Evolutionary conservation across 331 rosid genomes (phyloP).

Genomic region (Quercus lobata): DNA sequence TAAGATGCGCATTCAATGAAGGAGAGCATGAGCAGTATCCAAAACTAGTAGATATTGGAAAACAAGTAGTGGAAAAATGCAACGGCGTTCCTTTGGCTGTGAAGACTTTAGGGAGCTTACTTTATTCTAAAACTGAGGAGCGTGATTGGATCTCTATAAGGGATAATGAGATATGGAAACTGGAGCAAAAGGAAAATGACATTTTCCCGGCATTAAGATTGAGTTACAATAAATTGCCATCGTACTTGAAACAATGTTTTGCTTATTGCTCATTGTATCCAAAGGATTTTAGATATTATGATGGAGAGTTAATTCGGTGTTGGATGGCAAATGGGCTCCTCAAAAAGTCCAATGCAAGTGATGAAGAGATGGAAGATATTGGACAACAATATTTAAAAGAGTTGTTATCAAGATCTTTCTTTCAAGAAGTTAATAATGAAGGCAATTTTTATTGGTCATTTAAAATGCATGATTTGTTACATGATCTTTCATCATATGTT

Average conservation of each 20-base stretch:
- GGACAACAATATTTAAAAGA: constrained; percentile 3
- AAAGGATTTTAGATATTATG: background rate
- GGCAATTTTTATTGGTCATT: background rate
- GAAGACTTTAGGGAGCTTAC: constrained; percentile 26
- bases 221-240: constrained; percentile 26
- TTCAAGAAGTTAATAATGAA: background rate
- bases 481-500: constrained; percentile 16
- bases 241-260: constrained; percentile 17
- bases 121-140: background rate
- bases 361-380: background rate
- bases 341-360: background rate
- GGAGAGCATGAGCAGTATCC: no score
- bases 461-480: constrained; percentile 20
- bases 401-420: constrained; percentile 19
- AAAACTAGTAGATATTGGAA: no score
- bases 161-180: constrained; percentile 12
- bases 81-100: constrained; percentile 27
- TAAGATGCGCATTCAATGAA: no score
- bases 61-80: background rate
- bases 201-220: constrained; percentile 18
- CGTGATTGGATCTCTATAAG: constrained; percentile 8
- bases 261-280: constrained; percentile 10
- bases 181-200: background rate
- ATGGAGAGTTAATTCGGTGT: background rate
- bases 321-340: constrained; percentile 32